phyloP scores from a whole-genome alignment of 2,329 filamentous ascomycete species.

The Dactylellina sp. region DNA sequence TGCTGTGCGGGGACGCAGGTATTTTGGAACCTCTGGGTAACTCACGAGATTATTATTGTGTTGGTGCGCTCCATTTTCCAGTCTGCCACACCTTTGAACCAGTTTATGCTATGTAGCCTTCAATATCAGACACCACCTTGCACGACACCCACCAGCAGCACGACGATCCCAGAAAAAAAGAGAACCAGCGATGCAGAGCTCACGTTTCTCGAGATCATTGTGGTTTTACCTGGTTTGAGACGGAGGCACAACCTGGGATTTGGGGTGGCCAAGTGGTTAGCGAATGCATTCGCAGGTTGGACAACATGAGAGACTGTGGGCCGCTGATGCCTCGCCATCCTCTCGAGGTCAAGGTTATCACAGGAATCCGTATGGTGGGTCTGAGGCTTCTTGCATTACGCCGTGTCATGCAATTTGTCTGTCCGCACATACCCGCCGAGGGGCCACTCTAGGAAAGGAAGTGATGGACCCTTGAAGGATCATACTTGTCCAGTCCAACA shows the following conservation, averaged over 20 bases:
- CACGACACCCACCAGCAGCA: too few species aligned
- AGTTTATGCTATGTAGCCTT: too few species aligned
- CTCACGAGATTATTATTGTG: too few species aligned
- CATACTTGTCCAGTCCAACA: not conserved
- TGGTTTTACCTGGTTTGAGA: slow-evolving; percentile 36
- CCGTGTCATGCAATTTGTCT: slow-evolving; percentile 14
- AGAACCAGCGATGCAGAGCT: slow-evolving; percentile 7
- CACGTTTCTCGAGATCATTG: not conserved
- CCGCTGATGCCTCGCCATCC: not conserved
- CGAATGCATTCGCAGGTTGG: slow-evolving; percentile 5
- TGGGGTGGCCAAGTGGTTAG: slow-evolving; percentile 26
- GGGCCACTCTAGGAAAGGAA: slow-evolving; percentile 28
- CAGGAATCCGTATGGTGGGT: not conserved
- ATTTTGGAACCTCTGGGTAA: too few species aligned
- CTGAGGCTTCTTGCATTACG: slow-evolving; percentile 4
- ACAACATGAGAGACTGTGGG: not conserved
- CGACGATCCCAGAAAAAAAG: not conserved
- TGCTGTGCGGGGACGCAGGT: too few species aligned
- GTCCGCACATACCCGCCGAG: slow-evolving; percentile 2
- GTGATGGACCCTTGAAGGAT: slow-evolving; percentile 15
- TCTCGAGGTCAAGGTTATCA: slow-evolving; percentile 8
- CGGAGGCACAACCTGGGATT: slow-evolving; percentile 22
- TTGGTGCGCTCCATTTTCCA: too few species aligned
- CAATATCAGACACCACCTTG: too few species aligned
- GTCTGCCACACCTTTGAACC: too few species aligned